Evolutionary conservation across 441 rosid genomes (phyloP).

Genomic region (Cnidoscolus chayamansa): DNA sequence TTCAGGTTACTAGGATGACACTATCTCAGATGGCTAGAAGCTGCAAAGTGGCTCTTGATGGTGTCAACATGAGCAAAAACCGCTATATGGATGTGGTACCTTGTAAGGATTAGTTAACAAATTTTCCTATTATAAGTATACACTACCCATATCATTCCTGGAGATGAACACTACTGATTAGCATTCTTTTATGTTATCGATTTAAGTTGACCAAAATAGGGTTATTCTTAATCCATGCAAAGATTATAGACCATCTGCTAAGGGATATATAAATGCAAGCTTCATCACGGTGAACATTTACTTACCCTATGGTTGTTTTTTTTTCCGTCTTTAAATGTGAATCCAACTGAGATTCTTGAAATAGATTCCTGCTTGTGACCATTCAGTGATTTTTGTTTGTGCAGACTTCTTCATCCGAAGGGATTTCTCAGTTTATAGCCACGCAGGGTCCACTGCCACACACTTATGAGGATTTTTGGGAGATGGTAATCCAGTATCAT

Average conservation of each 20-base stretch:
- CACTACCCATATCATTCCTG: not conserved
- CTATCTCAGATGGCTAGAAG: slow-evolving; percentile 45
- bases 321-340: not conserved
- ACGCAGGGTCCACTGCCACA: slow-evolving; percentile 85
- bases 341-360: not conserved
- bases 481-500: slow-evolving; percentile 73
- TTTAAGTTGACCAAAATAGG: slow-evolving; percentile 68
- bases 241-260: slow-evolving; percentile 56
- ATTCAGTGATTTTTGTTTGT: slow-evolving; percentile 10
- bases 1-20: slow-evolving; percentile 48
- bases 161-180: not conserved
- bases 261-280: slow-evolving; percentile 88
- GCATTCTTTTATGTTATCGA: slow-evolving; percentile 4
- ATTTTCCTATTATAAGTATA: not conserved
- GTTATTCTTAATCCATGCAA: slow-evolving; percentile 66
- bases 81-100: slow-evolving; percentile 71
- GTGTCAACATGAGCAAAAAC: slow-evolving; percentile 59
- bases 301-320: not conserved
- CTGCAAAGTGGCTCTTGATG: slow-evolving; percentile 56
- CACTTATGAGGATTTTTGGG: slow-evolving; percentile 92
- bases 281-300: slow-evolving; percentile 42
- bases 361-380: slow-evolving; percentile 3
- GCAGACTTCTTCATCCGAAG: slow-evolving; percentile 64
- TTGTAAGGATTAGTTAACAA: slow-evolving; percentile 35
- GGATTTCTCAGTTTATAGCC: slow-evolving; percentile 68